Conservation (phyloP, 768 basidiomycete species). For the Hydnum rufescens region DNA sequence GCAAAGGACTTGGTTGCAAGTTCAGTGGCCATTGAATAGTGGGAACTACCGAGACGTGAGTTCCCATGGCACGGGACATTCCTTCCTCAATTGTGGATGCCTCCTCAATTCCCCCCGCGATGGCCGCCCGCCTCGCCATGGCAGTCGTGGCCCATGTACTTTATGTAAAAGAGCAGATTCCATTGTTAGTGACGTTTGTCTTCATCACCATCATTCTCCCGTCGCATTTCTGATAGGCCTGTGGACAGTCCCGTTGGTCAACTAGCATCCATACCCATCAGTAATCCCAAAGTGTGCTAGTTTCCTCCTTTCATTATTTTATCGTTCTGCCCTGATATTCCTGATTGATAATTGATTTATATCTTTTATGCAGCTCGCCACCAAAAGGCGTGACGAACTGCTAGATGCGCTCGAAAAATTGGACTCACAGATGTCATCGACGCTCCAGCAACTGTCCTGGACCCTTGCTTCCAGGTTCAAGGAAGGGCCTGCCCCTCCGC, state of each 20-base stretch:
- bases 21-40: no score
- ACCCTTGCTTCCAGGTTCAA: not conserved
- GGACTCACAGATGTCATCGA: not conserved
- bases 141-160: not conserved
- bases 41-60: no score
- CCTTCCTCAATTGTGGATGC: no score
- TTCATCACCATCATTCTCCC: not conserved
- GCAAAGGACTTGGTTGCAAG: conserved; percentile 21
- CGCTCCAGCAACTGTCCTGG: not conserved
- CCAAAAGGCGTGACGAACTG: conserved; percentile 2
- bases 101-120: not conserved
- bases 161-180: not conserved
- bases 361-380: not conserved
- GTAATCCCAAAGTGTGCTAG: not conserved
- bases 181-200: not conserved
- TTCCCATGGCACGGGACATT: no score
- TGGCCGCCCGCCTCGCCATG: not conserved
- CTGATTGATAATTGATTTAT: not conserved
- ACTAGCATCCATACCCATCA: not conserved
- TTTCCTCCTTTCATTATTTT: not conserved
- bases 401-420: not conserved
- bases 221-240: not conserved
- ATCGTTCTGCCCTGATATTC: not conserved
- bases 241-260: conserved; percentile 1
- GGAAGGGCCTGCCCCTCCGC: not conserved